phyloP scores from a whole-genome alignment of 257 asterid species.

The Nicotiana tabacum region DNA sequence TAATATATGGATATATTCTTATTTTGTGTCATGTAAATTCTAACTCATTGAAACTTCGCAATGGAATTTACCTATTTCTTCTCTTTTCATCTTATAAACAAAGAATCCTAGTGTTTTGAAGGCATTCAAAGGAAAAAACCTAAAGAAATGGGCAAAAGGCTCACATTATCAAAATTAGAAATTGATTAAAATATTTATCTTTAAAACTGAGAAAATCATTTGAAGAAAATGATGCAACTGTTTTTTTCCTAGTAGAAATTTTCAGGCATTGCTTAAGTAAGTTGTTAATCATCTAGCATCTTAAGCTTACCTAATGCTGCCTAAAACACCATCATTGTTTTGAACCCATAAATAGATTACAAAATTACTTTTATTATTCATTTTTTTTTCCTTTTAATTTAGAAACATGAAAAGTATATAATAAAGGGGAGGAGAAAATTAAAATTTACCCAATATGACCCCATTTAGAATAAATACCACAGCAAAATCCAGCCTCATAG shows the following conservation, averaged over 20 bases:
- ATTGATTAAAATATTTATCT: too few relatives aligned
- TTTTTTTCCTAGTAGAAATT: neutral
- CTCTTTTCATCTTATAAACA: neutral
- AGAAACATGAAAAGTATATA: neutral
- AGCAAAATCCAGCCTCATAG: slow-evolving; percentile 25
- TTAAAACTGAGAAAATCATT: neutral
- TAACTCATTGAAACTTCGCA: neutral
- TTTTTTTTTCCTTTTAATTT: neutral
- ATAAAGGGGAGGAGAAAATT: neutral
- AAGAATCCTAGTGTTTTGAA: neutral
- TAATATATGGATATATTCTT: neutral
- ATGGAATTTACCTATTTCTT: neutral
- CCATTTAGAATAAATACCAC: slow-evolving; percentile 21
- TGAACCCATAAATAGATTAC: neutral
- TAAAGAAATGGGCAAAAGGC: neutral
- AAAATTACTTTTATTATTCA: neutral
- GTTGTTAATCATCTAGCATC: slow-evolving; percentile 8
- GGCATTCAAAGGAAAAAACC: neutral
- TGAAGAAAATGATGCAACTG: neutral
- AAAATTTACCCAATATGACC: neutral
- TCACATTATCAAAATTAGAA: neutral
- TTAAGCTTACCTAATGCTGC: slow-evolving; percentile 6
- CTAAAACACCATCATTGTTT: neutral
- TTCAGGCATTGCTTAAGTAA: neutral
- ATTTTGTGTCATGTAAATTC: neutral